These are phyloP conservation scores for Penicillium sp. DNA, from an alignment of 2,329 filamentous ascomycete genomes.

Conservation along the genomic window DNA sequence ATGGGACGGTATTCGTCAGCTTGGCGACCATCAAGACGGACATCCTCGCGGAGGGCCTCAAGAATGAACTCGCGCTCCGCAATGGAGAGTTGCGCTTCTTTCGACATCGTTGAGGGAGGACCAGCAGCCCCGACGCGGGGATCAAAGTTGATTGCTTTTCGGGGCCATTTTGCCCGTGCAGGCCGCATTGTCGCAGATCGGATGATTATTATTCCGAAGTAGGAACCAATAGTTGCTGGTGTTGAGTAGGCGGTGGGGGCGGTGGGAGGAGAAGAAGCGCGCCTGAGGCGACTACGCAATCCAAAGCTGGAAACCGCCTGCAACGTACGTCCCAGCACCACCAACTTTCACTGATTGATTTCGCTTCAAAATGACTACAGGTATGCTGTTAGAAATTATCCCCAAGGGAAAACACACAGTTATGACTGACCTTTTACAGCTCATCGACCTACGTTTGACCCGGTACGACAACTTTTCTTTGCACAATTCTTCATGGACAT, in stretches of 20 bases:
- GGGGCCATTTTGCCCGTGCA: slow-evolving; percentile 21
- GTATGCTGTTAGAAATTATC: slow-evolving; percentile 25
- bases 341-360: background rate
- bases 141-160: slow-evolving; percentile 16
- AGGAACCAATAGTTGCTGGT: background rate
- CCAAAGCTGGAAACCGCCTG: background rate
- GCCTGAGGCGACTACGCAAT: slow-evolving; percentile 4
- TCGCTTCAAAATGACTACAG: slow-evolving; percentile 42
- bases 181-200: slow-evolving; percentile 14
- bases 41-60: slow-evolving; percentile 74
- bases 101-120: slow-evolving; percentile 65
- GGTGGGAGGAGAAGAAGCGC: slow-evolving; percentile 5
- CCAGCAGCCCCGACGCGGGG: slow-evolving; percentile 23
- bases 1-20: slow-evolving; percentile 78
- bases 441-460: slow-evolving; percentile 92
- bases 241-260: background rate
- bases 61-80: slow-evolving; percentile 85
- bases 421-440: slow-evolving; percentile 47
- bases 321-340: background rate
- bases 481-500: slow-evolving; percentile 24
- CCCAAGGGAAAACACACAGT: no score
- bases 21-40: slow-evolving; percentile 79
- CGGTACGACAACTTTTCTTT: slow-evolving; percentile 54
- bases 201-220: background rate
- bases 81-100: slow-evolving; percentile 84